Base-by-base conservation (phyloP, 176 grass and related monocot genomes). In the Cenchrus fungigraminus region DNA sequence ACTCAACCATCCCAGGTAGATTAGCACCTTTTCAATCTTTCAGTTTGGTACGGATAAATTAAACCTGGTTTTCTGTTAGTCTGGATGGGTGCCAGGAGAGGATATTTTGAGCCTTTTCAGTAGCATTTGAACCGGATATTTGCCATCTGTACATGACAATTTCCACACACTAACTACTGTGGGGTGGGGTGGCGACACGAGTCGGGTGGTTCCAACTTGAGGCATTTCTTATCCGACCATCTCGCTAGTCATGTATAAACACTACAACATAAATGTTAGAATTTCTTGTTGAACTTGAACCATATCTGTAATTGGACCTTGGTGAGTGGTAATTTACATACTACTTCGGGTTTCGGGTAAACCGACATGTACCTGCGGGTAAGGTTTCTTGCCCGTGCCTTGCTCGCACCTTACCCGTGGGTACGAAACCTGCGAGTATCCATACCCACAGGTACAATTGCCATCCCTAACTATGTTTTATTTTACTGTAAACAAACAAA, bases 61-160 rank as follows among this genome's bases (percentile, higher is more conserved):
- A 78, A 84, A 49, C 59, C 4, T 74, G 67, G 0, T 4, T n/a
- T 10, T 42, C 43, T 10, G 12, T 83, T n/a, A 13, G 7, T 15
- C 19, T 16, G 52, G 50, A 11, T 54, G 1, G 12, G 32, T 70
- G n/a, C 12, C 12, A 70, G 65, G 31, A 29, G 17, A 68, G 37
- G 19, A 43, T 81, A 81, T 53, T 0, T 40, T 11, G 32, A 11
- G 16, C 15, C 15, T 19, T 76, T 11, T 9, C 19, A 80, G 32
- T 81, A 66, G 4, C 17, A 66, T 88, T 55, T 78, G 65, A 83
- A 64, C 47, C 43, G 45, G 19, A 44, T 50, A 16, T 70, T 60
- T 47, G 40, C 15, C 42, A 42, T 52, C 17, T 45, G 25, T 42
- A 6, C 14, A 2, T 73, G 46, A 17, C 13, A 37, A 40, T 58